Conservation (phyloP, 2,329 filamentous ascomycete genomes). For the Diaporthe caulivora region DNA sequence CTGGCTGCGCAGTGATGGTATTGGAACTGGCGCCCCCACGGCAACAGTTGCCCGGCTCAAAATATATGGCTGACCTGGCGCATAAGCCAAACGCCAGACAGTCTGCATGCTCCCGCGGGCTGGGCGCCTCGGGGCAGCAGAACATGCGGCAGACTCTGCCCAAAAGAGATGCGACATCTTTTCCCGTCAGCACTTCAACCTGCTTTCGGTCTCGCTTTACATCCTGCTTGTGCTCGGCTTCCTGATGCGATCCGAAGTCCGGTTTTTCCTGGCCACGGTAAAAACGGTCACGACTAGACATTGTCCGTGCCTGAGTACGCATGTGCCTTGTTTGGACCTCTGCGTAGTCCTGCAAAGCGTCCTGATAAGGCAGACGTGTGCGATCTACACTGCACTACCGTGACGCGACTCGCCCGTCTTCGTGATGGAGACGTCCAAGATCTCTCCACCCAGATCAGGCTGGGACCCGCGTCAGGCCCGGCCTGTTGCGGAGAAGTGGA, state of each 20-base stretch:
- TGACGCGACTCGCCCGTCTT: conserved; percentile 22
- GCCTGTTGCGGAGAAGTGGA: conserved; percentile 26
- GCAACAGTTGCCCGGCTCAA: neutral
- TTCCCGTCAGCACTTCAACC: neutral
- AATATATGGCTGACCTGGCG: neutral
- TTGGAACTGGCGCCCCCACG: neutral
- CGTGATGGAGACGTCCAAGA: conserved; percentile 23
- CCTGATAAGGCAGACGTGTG: neutral
- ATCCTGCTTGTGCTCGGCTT: neutral
- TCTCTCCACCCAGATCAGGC: conserved; percentile 27
- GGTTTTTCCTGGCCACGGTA: neutral
- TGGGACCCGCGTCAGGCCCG: conserved; percentile 23
- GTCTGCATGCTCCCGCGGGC: neutral
- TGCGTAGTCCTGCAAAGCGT: conserved; percentile 25
- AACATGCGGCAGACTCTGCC: neutral
- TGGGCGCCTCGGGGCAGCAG: neutral
- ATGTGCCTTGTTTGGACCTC: neutral
- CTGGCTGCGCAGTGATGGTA: neutral
- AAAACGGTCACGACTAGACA: neutral
- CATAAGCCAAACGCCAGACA: neutral
- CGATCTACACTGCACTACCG: conserved; percentile 21
- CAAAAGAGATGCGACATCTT: neutral
- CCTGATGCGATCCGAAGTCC: neutral
- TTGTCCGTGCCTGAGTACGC: neutral
- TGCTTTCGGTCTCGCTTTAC: neutral